These are phyloP conservation scores for Macrophomina tecta DNA, from an alignment of 2,329 filamentous ascomycete genomes.

Conservation along the genomic window DNA sequence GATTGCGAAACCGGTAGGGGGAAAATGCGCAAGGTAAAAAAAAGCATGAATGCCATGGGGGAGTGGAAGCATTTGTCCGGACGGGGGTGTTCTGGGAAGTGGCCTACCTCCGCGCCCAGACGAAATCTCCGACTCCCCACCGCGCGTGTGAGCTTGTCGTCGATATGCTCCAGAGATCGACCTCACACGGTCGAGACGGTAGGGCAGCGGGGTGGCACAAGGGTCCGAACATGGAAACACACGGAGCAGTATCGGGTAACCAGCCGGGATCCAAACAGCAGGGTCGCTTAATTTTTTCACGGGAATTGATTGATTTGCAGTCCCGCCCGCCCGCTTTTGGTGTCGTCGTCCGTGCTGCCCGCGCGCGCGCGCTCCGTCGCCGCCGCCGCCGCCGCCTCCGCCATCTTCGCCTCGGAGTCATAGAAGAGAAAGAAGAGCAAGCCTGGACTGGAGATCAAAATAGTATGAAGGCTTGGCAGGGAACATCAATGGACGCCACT, in stretches of 20 bases:
- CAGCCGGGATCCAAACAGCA: background rate
- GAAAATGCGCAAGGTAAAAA: too few relatives aligned
- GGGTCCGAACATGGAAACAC: background rate
- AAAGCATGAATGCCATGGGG: too few relatives aligned
- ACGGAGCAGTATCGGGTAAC: background rate
- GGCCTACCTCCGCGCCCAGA: too few relatives aligned
- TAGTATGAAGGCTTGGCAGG: background rate
- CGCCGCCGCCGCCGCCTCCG: too few relatives aligned
- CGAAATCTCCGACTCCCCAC: too few relatives aligned
- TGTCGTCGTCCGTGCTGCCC: background rate
- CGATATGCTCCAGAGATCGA: too few relatives aligned
- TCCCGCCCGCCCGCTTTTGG: background rate
- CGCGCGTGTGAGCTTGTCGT: too few relatives aligned
- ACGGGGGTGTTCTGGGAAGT: too few relatives aligned
- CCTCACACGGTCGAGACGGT: background rate
- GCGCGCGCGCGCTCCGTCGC: background rate
- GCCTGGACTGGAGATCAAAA: background rate
- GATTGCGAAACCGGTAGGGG: too few relatives aligned
- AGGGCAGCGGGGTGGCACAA: slow-evolving; percentile 5
- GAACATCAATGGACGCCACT: background rate
- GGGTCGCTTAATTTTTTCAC: background rate
- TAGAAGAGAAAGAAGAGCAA: too few relatives aligned
- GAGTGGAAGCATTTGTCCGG: too few relatives aligned
- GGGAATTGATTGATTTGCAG: background rate
- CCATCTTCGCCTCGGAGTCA: too few relatives aligned